Base-by-base conservation (phyloP, 768 basidiomycete species). In the Boletus vermiculosoides region DNA sequence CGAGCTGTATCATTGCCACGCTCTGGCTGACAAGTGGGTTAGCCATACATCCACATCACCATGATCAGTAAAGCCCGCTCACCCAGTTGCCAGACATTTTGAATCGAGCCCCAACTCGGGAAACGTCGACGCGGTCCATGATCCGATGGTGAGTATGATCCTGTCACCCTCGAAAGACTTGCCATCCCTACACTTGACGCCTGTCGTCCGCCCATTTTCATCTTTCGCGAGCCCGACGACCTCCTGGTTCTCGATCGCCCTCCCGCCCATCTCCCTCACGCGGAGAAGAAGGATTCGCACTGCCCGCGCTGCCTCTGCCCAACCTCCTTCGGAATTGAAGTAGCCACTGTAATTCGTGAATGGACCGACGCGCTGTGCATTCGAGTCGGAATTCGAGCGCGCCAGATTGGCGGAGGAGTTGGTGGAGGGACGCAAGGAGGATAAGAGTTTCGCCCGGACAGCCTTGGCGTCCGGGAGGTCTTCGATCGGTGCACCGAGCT, bases 101-200 rank as follows among this genome's bases (percentile, higher is more conserved):
- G 73, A 67, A 16, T 78, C 74, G 39, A 89, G 65, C 13, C 74
- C 71, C 10, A 86, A 71, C 39, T 80, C 80, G 9, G 86, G 84
- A 66, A 95, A 92, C 1, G 86, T 70, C 2, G 87, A 86, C 10
- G 90, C 83, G 1, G 93, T 94, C 96, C 95, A 97, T 6, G 88
- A 82, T 23, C 94, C 93, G 15, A 85, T 76, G 9, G 91, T 84
- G 34, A 94, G 69, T 30, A 96, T 75, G 9, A 92, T 80, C 46
- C 84, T 61, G 52, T 86, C 81, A 1, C 86, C 88, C 16, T 73
- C 62, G 60, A 84, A 80, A 12, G 68, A 59, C 3, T 75, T 74
- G 9, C 87, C 90, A 66, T 86, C 83, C 22, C 70, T 70, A 58
- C 90, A 85, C 31, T 71, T 70, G 5, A 93, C 89, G 3, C 90